Base-by-base conservation (phyloP, 148 eudicot genomes). In the Simmondsia chinensis region DNA sequence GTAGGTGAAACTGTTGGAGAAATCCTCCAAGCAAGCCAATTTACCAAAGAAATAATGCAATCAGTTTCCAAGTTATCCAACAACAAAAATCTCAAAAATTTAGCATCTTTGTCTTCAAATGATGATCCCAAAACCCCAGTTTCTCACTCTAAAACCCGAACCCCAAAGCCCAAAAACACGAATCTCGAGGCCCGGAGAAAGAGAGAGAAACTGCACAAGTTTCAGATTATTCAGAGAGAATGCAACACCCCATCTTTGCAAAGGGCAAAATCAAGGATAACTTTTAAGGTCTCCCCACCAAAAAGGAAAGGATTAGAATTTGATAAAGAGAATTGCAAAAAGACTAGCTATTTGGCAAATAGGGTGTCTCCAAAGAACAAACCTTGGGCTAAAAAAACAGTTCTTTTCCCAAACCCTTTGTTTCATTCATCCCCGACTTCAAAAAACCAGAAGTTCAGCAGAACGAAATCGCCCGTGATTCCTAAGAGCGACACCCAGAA, bases 311-410 rank as follows among this genome's bases (percentile, higher is more conserved):
- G 51, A 29, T 2, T 31, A 11, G 64, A 69, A 35, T 22, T 36
- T 8, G 74, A 66, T 33, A 71, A 69, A 52, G 81, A 68, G 40
- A 77, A 51, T 26, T 46, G 67, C 21, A 46, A 32, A 11, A 11
- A 24, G 11, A 33, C 32, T 20, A 64, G 64, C 52, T 74, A 65
- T 22, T 35, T 64, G 26, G 74, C 88, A 1, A 91, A 82, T 48
- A 79, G 81, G 38, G 96, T 91, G 12, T 91, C 99, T 10, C 95
- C 99, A 31, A 91, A 72, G 27, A 63, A 82, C 42, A 71, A 70
- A 48, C 99, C 99, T 16, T 91, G 99, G 99, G 89, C 68, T 33
- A 76, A 61, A 48, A 91, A 91, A 50, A 61, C 99, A 0, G 95
- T 91, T 0, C 75, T 91, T 15, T 91, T 91, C 19, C 94, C 99